Percentiles rank a stretch among this genome's conserved stretches.
Evolutionary conservation across 805 yeast species (phyloP).

Genomic region (Yamadazyma paraphyllophila): DNA sequence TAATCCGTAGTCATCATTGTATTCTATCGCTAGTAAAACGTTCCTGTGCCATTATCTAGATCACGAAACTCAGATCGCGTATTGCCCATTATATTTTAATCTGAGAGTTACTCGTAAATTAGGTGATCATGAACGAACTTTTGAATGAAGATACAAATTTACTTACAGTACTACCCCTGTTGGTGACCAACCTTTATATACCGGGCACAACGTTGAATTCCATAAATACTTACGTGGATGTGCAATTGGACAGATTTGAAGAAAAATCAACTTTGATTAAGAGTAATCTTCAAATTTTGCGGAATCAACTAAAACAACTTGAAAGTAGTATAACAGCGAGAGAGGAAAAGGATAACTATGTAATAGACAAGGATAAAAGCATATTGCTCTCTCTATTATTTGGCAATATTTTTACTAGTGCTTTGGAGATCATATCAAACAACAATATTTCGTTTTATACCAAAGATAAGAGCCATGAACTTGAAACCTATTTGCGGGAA

Average conservation of each 20-base stretch:
- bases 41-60: too few relatives aligned
- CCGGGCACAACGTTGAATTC: not conserved
- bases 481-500: not conserved
- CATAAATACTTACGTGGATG: not conserved
- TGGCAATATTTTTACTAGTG: constrained; percentile 19
- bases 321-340: not conserved
- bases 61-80: too few relatives aligned
- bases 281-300: not conserved
- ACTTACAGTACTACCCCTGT: not conserved
- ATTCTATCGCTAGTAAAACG: too few relatives aligned
- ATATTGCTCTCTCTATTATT: constrained; percentile 17
- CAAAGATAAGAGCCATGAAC: not conserved
- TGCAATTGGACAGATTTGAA: not conserved
- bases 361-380: constrained; percentile 16
- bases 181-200: not conserved
- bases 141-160: not conserved
- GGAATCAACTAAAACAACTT: not conserved
- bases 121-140: not conserved
- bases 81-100: too few relatives aligned
- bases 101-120: too few relatives aligned
- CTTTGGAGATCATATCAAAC: constrained; percentile 15
- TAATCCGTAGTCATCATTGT: too few relatives aligned
- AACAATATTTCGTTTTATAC: not conserved
- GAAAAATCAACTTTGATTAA: not conserved
- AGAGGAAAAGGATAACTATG: constrained; percentile 2